Evolutionary conservation across 139 green algal genomes (phyloP).

Genomic region (Micractinium sp.): DNA sequence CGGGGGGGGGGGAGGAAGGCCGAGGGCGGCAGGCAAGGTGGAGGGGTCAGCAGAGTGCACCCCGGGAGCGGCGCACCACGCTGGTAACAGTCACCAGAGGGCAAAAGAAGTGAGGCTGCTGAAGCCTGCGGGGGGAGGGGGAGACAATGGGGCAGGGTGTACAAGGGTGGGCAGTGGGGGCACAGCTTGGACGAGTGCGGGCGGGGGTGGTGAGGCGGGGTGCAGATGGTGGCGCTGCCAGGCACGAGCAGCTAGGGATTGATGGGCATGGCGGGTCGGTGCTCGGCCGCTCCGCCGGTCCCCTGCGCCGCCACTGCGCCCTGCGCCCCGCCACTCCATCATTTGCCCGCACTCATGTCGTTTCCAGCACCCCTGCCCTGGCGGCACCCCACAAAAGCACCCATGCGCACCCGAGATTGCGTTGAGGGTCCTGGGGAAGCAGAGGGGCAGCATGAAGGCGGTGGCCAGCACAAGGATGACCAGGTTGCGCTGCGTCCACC

Average conservation of each 20-base stretch:
- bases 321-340: not conserved
- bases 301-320: not conserved
- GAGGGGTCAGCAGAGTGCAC: not conserved
- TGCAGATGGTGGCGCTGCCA: too few species aligned
- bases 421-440: constrained; percentile 55
- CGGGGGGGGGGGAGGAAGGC: not conserved
- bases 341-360: too few species aligned
- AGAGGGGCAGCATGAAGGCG: constrained; percentile 62
- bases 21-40: not conserved
- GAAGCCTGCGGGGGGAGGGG: not conserved
- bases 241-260: too few species aligned
- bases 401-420: constrained; percentile 18
- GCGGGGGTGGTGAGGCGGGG: too few species aligned
- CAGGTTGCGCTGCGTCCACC: constrained; percentile 24
- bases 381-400: not conserved
- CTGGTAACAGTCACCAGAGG: not conserved
- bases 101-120: not conserved
- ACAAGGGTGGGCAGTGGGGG: too few species aligned
- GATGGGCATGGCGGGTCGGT: too few species aligned
- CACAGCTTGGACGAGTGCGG: too few species aligned
- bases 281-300: too few species aligned
- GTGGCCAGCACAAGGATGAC: constrained; percentile 45
- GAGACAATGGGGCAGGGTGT: too few species aligned
- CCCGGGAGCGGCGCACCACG: too few species aligned
- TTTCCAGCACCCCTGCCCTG: not conserved